Conservation (phyloP, 495 filamentous ascomycete species). For the Aspergillus saccharolyticus region DNA sequence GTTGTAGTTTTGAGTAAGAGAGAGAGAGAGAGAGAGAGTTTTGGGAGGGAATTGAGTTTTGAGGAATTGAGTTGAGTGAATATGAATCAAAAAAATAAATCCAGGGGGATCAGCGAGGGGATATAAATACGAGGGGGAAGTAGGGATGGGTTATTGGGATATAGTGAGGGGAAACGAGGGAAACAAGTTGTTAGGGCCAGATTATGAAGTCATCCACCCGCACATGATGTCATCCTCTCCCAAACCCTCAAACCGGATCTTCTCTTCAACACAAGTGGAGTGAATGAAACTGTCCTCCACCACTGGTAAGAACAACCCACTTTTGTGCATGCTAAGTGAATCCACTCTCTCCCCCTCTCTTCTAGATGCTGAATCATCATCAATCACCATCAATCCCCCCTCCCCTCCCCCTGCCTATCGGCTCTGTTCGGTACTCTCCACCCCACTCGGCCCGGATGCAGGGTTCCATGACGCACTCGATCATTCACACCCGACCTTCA, state of each 20-base stretch:
- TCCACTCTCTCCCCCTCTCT: not conserved
- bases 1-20: not conserved
- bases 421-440: not conserved
- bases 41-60: slow-evolving; percentile 3
- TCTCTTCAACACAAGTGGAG: not conserved
- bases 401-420: too few species aligned
- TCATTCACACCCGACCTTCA: not conserved
- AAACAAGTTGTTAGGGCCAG: not conserved
- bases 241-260: slow-evolving; percentile 1
- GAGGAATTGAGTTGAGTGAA: not conserved
- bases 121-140: not conserved
- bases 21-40: not conserved
- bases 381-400: not conserved
- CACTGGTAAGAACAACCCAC: too few species aligned
- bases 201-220: not conserved
- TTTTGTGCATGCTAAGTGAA: not conserved
- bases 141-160: not conserved
- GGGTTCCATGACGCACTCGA: slow-evolving; percentile 5
- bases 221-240: not conserved
- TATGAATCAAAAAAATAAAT: not conserved
- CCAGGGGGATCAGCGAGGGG: not conserved
- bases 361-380: not conserved
- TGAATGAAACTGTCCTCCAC: not conserved
- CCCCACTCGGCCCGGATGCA: slow-evolving; percentile 2
- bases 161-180: not conserved